Conservation (phyloP, 306 rosid species). For the Astragalus membranaceus region DNA sequence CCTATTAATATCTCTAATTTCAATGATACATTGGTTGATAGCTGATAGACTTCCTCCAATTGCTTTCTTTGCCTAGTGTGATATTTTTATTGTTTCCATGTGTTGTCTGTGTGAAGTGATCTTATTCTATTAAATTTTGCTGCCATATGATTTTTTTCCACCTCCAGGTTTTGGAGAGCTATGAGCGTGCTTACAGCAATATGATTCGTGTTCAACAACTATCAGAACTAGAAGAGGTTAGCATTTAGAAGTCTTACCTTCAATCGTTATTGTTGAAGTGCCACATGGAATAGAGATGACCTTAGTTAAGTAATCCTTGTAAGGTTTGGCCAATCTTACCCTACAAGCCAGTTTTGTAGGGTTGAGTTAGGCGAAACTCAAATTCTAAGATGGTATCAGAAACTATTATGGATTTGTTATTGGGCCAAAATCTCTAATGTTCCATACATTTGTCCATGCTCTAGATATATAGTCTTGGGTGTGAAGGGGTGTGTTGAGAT, state of each 20-base stretch:
- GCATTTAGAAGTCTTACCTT: conserved; percentile 12
- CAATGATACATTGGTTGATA: background rate
- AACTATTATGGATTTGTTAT: too few species aligned
- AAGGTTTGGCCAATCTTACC: too few species aligned
- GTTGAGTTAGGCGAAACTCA: too few species aligned
- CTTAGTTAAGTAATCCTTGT: too few species aligned
- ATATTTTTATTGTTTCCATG: background rate
- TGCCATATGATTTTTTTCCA: background rate
- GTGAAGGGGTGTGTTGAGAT: too few species aligned
- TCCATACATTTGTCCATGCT: too few species aligned
- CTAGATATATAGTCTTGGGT: too few species aligned
- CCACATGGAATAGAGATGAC: too few species aligned
- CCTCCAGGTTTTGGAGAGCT: conserved; percentile 89
- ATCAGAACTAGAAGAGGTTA: conserved; percentile 96
- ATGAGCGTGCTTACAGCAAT: conserved; percentile 91
- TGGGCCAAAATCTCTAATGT: too few species aligned
- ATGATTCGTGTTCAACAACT: conserved; percentile 97
- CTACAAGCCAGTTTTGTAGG: too few species aligned
- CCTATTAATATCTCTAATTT: background rate
- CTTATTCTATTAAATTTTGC: background rate
- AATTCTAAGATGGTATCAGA: too few species aligned
- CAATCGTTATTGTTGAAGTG: background rate
- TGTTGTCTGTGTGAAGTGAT: background rate
- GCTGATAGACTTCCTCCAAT: background rate
- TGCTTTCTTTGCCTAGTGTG: background rate